Evolutionary conservation across 345 rosid species (phyloP).

Genomic region (Erucastrum elatum): DNA sequence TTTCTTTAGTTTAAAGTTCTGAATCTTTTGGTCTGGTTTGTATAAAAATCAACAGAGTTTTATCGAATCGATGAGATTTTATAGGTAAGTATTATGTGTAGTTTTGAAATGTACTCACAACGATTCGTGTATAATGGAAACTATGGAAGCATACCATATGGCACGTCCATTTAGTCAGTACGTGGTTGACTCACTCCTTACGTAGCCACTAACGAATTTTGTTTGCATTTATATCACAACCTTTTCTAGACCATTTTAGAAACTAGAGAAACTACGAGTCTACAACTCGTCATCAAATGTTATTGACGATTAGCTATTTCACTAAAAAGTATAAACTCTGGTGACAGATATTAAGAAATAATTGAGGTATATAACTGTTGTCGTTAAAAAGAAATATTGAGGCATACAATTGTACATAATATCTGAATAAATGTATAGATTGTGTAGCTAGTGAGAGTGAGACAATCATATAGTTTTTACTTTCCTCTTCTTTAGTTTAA

Average conservation of each 20-base stretch:
- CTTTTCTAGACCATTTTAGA: slow-evolving; percentile 38
- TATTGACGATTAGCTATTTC: slow-evolving; percentile 10
- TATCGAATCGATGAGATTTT: not conserved
- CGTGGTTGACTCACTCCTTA: slow-evolving; percentile 31
- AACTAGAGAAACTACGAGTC: slow-evolving; percentile 24
- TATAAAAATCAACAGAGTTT: not conserved
- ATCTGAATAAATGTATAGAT: not conserved
- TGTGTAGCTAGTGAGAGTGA: not conserved
- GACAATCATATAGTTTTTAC: not conserved
- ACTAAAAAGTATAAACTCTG: not conserved
- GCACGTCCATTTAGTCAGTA: not conserved
- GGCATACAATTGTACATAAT: not conserved
- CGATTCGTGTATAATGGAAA: slow-evolving; percentile 4
- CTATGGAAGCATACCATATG: slow-evolving; percentile 4
- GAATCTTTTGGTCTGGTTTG: not conserved
- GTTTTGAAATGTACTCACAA: not conserved
- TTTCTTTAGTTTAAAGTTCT: not conserved
- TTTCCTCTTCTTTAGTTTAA: not conserved
- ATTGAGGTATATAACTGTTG: not conserved
- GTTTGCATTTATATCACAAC: not conserved
- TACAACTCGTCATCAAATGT: slow-evolving; percentile 27
- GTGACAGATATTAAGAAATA: not conserved
- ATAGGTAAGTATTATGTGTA: not conserved
- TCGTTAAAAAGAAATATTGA: too few relatives aligned
- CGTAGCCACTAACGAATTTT: slow-evolving; percentile 26